A percentile compares a stretch with the other conserved stretches of the same genome.
Conservation (phyloP, 1,284 basidiomycete species). For the Ganoderma lucidum region DNA sequence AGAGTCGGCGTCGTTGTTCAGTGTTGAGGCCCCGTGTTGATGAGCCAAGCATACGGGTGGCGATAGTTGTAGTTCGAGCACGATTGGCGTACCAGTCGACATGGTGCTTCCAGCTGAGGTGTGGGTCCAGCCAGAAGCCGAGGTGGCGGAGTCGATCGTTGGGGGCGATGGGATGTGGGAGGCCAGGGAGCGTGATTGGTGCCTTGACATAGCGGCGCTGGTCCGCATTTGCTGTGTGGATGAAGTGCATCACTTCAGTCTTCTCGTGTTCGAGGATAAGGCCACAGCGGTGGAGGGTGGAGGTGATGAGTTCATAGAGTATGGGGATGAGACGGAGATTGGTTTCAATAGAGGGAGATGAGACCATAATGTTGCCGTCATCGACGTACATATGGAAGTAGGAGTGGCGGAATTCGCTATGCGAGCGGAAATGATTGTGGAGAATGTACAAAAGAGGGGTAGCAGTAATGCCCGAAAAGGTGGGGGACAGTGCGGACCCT, state of each 20-base stretch:
- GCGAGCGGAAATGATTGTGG: background rate
- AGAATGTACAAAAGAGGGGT: conserved; percentile 18
- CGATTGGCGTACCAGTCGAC: background rate
- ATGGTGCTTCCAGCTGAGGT: background rate
- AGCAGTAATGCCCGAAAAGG: conserved; percentile 22
- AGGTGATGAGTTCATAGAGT: background rate
- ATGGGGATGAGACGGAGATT: background rate
- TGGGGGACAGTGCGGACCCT: conserved; percentile 29
- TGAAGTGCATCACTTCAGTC: conserved; percentile 26
- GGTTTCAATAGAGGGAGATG: background rate
- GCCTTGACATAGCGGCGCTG: background rate
- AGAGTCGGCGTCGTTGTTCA: background rate
- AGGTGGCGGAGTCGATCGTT: background rate
- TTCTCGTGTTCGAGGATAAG: conserved; percentile 25
- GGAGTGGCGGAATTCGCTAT: background rate
- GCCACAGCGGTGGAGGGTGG: conserved; percentile 11
- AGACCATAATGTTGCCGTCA: conserved; percentile 22
- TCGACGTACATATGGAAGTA: conserved; percentile 24
- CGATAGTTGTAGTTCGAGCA: background rate
- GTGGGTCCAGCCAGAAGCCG: conserved; percentile 4
- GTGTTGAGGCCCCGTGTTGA: background rate
- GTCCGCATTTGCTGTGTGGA: background rate
- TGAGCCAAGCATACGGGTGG: background rate
- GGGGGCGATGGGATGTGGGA: no score
- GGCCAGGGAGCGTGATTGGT: background rate